Conservation (phyloP, 2,329 filamentous ascomycete species). For the Ophiosphaerella narmari region DNA sequence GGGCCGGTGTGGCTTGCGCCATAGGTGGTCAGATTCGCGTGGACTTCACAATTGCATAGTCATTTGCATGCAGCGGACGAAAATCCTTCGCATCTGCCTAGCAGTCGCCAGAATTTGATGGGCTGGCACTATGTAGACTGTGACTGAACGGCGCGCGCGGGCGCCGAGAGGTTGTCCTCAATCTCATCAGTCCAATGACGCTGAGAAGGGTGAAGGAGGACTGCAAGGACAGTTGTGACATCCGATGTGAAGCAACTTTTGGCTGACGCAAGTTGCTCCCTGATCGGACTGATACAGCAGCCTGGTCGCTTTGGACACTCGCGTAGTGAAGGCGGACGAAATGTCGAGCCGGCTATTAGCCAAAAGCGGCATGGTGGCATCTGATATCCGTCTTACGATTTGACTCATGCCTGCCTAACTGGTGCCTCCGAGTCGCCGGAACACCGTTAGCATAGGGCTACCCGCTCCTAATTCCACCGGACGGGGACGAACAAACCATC, state of each 20-base stretch:
- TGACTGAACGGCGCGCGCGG: slow-evolving; percentile 1
- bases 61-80: too few relatives aligned
- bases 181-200: background rate
- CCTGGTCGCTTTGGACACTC: background rate
- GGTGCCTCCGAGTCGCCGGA: background rate
- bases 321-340: slow-evolving; percentile 8
- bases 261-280: too few relatives aligned
- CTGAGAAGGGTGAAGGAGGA: background rate
- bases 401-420: background rate
- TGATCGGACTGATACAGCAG: too few relatives aligned
- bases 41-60: too few relatives aligned
- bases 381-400: background rate
- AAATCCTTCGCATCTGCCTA: too few relatives aligned
- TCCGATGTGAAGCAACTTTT: background rate
- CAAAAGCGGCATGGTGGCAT: background rate
- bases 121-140: too few relatives aligned
- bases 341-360: background rate
- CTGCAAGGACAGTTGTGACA: background rate
- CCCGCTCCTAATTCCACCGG: slow-evolving; percentile 14
- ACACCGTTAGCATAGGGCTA: background rate
- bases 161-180: slow-evolving; percentile 2
- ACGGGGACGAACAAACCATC: slow-evolving; percentile 3
- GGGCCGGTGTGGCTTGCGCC: too few relatives aligned
- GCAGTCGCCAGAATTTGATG: too few relatives aligned
- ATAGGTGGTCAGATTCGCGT: too few relatives aligned